phyloP scores from a whole-genome alignment of 2,329 filamentous ascomycete species.

The Arachnomyces sp. region DNA sequence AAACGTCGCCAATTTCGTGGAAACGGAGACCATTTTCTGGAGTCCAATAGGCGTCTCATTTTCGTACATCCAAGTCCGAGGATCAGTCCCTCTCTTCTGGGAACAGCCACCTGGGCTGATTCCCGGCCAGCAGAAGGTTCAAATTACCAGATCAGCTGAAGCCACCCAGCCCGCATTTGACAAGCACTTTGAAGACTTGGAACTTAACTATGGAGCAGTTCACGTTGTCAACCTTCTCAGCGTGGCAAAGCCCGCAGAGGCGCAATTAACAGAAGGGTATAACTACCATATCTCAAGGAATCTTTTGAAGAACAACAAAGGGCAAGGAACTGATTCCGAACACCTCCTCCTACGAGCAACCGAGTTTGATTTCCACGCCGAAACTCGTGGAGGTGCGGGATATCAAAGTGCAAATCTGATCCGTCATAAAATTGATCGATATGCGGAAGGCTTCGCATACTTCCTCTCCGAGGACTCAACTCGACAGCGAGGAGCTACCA shows the following conservation, averaged over 20 bases:
- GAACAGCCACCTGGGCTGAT: conserved; percentile 83
- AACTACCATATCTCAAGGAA: conserved; percentile 67
- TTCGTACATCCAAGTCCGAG: conserved; percentile 86
- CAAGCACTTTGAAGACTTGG: conserved; percentile 84
- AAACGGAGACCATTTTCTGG: conserved; percentile 91
- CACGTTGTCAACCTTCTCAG: conserved; percentile 94
- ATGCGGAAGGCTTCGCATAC: conserved; percentile 84
- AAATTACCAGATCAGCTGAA: conserved; percentile 76
- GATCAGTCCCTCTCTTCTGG: conserved; percentile 95
- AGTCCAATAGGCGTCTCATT: conserved; percentile 69
- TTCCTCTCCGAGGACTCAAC: conserved; percentile 69
- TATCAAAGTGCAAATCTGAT: conserved; percentile 90
- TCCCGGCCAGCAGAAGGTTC: conserved; percentile 90
- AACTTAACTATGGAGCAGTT: conserved; percentile 77
- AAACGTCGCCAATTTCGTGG: conserved; percentile 97
- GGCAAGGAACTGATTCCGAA: conserved; percentile 48
- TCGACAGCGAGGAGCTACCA: conserved; percentile 30
- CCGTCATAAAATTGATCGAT: conserved; percentile 64
- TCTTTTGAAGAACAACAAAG: conserved; percentile 53
- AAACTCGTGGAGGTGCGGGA: conserved; percentile 75
- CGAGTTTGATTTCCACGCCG: conserved; percentile 93
- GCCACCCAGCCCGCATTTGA: conserved; percentile 92
- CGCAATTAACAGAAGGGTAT: conserved; percentile 73
- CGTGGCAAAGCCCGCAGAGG: conserved; percentile 75
- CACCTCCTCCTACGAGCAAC: conserved; percentile 71